Base-by-base conservation (phyloP, 768 basidiomycete genomes). In the Lactarius sanguifluus region DNA sequence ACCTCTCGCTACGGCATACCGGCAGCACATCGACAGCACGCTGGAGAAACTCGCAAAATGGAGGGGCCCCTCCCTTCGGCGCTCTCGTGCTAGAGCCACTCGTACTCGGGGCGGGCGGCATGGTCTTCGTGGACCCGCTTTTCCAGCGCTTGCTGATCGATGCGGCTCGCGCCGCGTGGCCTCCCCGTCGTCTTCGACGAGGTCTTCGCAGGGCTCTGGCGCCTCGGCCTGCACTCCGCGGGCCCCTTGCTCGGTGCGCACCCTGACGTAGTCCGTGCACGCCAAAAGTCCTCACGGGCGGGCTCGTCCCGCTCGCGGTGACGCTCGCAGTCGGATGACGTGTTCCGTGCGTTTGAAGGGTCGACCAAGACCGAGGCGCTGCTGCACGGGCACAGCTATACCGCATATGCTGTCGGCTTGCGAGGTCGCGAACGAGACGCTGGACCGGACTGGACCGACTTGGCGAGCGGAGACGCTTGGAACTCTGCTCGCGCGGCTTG, bases 281-380 rank as follows among this genome's bases (percentile, higher is more conserved):
- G 96, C 94, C 15, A 98, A 98, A 98, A 76, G 88, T 94, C 64
- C 82, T 98, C 32, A 98, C 96, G 0, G 96, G 96, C 52, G 96
- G 96, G 0, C 81, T 96, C 6, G 79, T 98, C 1, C 96, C 96
- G 0, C 81, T 98, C 10, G 87, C 91, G 5, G 85, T 87, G 12
- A 98, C 96, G 1, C 82, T 98, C 38, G 89, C 96, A 3, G 2
- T 86, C 86, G 3, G 82, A 90, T 67, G 81, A 83, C 4, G 86
- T 98, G 41, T 98, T 95, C 80, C 75, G 83, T 25, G 86, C 91
- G 1, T 98, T 98, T 78, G 77, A 83, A 43, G 84, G 91, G 40
- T 81, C 84, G 40, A 81, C 81, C 41, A 98, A 98, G 75, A 83
- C 82, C n/a, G 85, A 91, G 67, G 94, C 96, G 18, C 79, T 98